Evolutionary conservation across 352 stramenopile species (phyloP), one percentile per base, ranked within the genome.

Genomic region (Blastocystis sp.): DNA sequence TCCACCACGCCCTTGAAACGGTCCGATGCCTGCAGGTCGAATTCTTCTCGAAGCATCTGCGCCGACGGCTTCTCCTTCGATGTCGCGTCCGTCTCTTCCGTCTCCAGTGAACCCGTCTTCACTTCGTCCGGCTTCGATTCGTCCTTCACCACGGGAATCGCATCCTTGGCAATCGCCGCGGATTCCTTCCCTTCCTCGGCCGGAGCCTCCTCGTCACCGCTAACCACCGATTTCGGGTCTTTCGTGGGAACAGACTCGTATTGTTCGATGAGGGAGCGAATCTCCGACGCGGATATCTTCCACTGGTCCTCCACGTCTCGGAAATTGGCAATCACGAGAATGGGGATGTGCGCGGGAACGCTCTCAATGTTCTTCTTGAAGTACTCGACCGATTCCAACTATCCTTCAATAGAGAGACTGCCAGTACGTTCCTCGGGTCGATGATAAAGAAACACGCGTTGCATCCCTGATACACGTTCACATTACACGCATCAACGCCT

Each of bases 291-390:
- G 66, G 74, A 59, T 50, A 85, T 69, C 29, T 85, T 85, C 74
- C 74, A 85, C 21, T 67, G 33, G 31, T 69, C 29, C 19, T 39
- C 12, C 29, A 69, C 26, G 29, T 85, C 74, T 29, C 74, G 29
- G 60, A 85, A 85, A 26, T 85, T 85, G 45, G 74, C 74, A 29
- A 85, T 62, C 24, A 85, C 50, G 60, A 85, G 74, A 69, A 85
- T 50, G 21, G 74, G 74, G 33, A 85, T 85, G 37, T 85, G 74
- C 1, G 29, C 70, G 10, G 74, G 74, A 69, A 85, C 61, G 3
- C 26, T 55, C 0, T 41, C 55, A 39, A 85, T 41, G 61, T 85
- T 85, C 55, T 66, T 31, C 37, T 85, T 85, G 50, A 85, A 85
- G 50, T 85, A 85, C 37, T 85, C 74, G 35, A 85, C 66, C 26